Percentiles rank a stretch among this genome's conserved stretches.
Evolutionary conservation across 805 yeast species (phyloP).

Genomic region (Candida railenensis): DNA sequence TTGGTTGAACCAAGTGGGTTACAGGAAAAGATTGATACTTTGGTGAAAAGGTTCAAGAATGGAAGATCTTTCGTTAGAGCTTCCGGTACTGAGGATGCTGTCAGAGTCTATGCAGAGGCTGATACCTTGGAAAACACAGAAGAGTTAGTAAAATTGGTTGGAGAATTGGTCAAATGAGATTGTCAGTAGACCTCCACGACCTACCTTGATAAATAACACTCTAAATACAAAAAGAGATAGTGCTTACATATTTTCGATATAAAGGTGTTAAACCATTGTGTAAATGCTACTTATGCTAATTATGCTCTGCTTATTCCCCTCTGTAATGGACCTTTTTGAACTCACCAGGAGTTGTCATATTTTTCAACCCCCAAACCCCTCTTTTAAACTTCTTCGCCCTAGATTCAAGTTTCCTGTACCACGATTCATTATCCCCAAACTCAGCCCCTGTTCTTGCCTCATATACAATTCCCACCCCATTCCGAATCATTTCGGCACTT

Average conservation of each 20-base stretch:
- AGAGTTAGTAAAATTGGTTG: slow-evolving; percentile 26
- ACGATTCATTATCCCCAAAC: slow-evolving; percentile 72
- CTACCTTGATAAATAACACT: too few species aligned
- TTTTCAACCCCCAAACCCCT: slow-evolving; percentile 70
- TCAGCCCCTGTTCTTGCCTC: slow-evolving; percentile 82
- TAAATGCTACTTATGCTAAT: background rate
- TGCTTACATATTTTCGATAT: too few species aligned
- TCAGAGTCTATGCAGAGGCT: slow-evolving; percentile 93
- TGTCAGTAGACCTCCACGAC: too few species aligned
- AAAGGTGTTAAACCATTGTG: too few species aligned
- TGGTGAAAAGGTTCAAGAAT: slow-evolving; percentile 50
- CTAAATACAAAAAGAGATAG: too few species aligned
- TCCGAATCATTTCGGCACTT: slow-evolving; percentile 80
- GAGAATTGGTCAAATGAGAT: slow-evolving; percentile 21
- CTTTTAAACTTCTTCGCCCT: slow-evolving; percentile 52
- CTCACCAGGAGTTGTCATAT: slow-evolving; percentile 72
- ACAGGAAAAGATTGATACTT: slow-evolving; percentile 67
- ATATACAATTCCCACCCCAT: slow-evolving; percentile 85
- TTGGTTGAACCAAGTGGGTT: slow-evolving; percentile 75
- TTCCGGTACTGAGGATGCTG: slow-evolving; percentile 97
- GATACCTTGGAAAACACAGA: slow-evolving; percentile 34
- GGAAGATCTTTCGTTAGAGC: slow-evolving; percentile 96
- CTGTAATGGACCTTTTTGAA: slow-evolving; percentile 52
- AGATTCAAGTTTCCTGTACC: slow-evolving; percentile 59
- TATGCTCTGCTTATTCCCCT: background rate